phyloP scores from a whole-genome alignment of 164 flowering plant genomes.

The Cinnamomum micranthum region DNA sequence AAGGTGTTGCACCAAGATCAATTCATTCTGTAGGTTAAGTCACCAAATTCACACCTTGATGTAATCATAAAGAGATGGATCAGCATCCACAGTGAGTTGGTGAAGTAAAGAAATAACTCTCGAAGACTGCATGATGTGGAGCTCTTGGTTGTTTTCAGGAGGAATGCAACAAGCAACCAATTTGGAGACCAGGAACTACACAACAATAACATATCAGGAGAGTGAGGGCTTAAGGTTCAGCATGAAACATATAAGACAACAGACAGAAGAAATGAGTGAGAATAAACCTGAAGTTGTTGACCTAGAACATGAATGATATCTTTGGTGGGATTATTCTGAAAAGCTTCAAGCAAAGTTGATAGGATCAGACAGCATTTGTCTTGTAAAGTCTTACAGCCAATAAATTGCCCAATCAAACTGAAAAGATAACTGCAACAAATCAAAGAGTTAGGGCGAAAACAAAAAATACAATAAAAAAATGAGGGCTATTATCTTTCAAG shows the following conservation, averaged over 20 bases:
- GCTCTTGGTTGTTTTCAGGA: constrained; percentile 29
- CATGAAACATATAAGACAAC: neutral
- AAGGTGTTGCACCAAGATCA: neutral
- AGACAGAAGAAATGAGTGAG: neutral
- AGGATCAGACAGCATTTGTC: constrained; percentile 76
- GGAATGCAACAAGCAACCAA: constrained; percentile 73
- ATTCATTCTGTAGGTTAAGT: neutral
- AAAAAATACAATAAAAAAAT: no score
- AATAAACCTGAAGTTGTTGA: constrained; percentile 77
- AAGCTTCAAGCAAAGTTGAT: constrained; percentile 49
- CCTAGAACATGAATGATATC: constrained; percentile 51
- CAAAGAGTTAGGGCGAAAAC: neutral
- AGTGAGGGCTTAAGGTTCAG: neutral
- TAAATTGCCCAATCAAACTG: constrained; percentile 73
- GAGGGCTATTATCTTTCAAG: no score
- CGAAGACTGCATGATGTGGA: constrained; percentile 30
- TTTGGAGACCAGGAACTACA: constrained; percentile 83
- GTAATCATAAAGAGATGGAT: constrained; percentile 68
- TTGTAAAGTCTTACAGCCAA: constrained; percentile 50
- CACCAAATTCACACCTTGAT: constrained; percentile 44
- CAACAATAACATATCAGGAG: neutral
- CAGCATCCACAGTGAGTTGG: constrained; percentile 60
- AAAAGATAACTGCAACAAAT: constrained; percentile 66
- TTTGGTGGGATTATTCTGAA: constrained; percentile 37
- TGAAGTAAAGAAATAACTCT: constrained; percentile 56